Percentiles rank a stretch among this genome's conserved stretches.
Conservation (phyloP, 371 early-diverging fungal genomes). For the Syncephalastrum racemosum region DNA sequence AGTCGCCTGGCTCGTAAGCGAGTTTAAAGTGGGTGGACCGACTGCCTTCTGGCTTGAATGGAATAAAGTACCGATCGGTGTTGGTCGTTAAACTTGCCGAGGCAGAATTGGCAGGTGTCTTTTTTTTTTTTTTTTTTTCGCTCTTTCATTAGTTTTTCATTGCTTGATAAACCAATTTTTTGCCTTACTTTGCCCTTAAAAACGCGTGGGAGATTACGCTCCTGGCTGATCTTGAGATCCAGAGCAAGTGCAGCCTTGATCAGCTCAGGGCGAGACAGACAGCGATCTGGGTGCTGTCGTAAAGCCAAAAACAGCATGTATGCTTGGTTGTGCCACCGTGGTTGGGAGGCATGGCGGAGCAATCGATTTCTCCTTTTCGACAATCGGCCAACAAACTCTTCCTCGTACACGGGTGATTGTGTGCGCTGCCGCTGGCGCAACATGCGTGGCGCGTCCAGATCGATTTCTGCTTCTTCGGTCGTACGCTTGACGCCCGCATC, state of each 20-base stretch:
- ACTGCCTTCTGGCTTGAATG: conserved; percentile 69
- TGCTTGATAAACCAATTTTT: too few species aligned
- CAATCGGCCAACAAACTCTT: too few species aligned
- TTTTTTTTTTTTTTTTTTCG: conserved; percentile 2
- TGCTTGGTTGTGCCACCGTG: conserved; percentile 87
- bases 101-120: conserved; percentile 85
- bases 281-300: conserved; percentile 63
- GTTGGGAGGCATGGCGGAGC: conserved; percentile 23
- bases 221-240: conserved; percentile 71
- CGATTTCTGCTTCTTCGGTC: too few species aligned
- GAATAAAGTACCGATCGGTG: conserved; percentile 75
- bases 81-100: conserved; percentile 80
- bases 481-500: too few species aligned
- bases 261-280: conserved; percentile 68
- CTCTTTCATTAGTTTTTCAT: too few species aligned
- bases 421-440: too few species aligned
- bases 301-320: conserved; percentile 80
- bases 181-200: conserved; percentile 82
- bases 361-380: too few species aligned
- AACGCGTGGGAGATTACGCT: conserved; percentile 69
- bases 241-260: conserved; percentile 71
- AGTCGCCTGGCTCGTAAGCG: conserved; percentile 75
- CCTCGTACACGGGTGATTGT: too few species aligned
- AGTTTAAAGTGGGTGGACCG: conserved; percentile 71
- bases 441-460: too few species aligned